Evolutionary conservation across 2,329 filamentous ascomycete species (phyloP).

Genomic region (Rhinocladiella similis): DNA sequence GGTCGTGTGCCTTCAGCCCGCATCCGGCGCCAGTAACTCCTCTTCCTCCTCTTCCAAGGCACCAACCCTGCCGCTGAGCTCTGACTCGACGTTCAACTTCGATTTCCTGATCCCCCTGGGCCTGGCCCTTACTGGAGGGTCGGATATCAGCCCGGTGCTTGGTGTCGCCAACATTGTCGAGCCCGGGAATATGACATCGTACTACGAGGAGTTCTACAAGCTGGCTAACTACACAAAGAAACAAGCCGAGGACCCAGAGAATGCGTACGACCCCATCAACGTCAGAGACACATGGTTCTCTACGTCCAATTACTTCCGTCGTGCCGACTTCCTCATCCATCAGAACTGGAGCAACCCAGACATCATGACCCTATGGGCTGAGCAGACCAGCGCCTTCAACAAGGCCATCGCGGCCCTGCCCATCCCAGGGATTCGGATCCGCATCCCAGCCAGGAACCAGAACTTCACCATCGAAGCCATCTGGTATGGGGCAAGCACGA

Average conservation of each 20-base stretch:
- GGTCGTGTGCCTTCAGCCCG: constrained; percentile 1
- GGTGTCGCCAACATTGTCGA: constrained; percentile 25
- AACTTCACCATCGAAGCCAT: constrained; percentile 41
- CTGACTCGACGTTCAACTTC: constrained; percentile 26
- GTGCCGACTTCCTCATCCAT: constrained; percentile 45
- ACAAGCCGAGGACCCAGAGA: constrained; percentile 22
- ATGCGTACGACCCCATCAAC: constrained; percentile 26
- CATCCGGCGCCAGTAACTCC: constrained; percentile 7
- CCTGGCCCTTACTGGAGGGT: constrained; percentile 16
- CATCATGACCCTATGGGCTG: constrained; percentile 41
- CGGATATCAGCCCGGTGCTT: constrained; percentile 19
- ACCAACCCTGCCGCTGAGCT: constrained; percentile 15
- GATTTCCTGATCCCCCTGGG: constrained; percentile 19
- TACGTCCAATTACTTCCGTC: constrained; percentile 45
- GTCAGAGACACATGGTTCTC: constrained; percentile 39
- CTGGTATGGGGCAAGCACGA: constrained; percentile 39
- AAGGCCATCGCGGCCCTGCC: constrained; percentile 40
- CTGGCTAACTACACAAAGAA: constrained; percentile 24
- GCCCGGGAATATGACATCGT: constrained; percentile 23
- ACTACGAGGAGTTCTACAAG: constrained; percentile 21
- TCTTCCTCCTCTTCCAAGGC: constrained; percentile 2
- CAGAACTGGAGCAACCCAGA: constrained; percentile 44
- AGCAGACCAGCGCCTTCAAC: constrained; percentile 41
- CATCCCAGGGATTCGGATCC: constrained; percentile 38
- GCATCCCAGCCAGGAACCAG: constrained; percentile 31